Conservation (phyloP, 1,284 basidiomycete genomes). For the Leccinum angustisporum region DNA sequence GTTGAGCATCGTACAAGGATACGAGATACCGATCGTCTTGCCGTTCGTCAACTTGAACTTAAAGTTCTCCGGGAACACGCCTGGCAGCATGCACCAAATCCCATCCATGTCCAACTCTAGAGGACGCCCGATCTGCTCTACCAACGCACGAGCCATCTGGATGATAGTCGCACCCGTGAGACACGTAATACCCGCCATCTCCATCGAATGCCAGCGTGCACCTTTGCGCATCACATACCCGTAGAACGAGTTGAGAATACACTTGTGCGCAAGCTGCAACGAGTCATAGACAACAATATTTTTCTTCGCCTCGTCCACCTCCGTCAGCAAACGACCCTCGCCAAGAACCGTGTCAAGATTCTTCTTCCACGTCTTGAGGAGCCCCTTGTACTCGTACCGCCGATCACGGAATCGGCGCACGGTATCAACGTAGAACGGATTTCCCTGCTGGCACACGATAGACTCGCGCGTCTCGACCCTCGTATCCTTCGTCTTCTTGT, state of each 20-base stretch:
- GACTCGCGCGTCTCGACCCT: slow-evolving; percentile 93
- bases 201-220: slow-evolving; percentile 99
- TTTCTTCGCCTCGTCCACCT: slow-evolving; percentile 96
- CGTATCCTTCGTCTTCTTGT: slow-evolving; percentile 99
- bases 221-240: slow-evolving; percentile 99
- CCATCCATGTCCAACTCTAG: slow-evolving; percentile 99
- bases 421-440: slow-evolving; percentile 99
- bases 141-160: slow-evolving; percentile 98
- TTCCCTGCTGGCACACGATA: slow-evolving; percentile 97
- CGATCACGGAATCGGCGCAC: slow-evolving; percentile 97
- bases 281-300: slow-evolving; percentile 99
- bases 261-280: slow-evolving; percentile 99
- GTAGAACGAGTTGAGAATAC: slow-evolving; percentile 99
- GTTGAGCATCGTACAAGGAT: slow-evolving; percentile 99
- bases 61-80: slow-evolving; percentile 98
- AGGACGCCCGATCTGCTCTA: slow-evolving; percentile 96
- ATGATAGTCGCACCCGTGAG: slow-evolving; percentile 99
- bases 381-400: slow-evolving; percentile 98
- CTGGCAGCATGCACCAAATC: slow-evolving; percentile 99
- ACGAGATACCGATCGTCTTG: slow-evolving; percentile 91
- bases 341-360: slow-evolving; percentile 80
- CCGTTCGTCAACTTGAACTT: slow-evolving; percentile 89
- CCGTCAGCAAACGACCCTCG: slow-evolving; percentile 73
- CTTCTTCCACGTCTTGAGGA: slow-evolving; percentile 99
- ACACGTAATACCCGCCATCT: slow-evolving; percentile 99